These are phyloP conservation scores for Arachnopeziza araneosa DNA, from an alignment of 2,329 filamentous ascomycete species.

Conservation along the genomic window DNA sequence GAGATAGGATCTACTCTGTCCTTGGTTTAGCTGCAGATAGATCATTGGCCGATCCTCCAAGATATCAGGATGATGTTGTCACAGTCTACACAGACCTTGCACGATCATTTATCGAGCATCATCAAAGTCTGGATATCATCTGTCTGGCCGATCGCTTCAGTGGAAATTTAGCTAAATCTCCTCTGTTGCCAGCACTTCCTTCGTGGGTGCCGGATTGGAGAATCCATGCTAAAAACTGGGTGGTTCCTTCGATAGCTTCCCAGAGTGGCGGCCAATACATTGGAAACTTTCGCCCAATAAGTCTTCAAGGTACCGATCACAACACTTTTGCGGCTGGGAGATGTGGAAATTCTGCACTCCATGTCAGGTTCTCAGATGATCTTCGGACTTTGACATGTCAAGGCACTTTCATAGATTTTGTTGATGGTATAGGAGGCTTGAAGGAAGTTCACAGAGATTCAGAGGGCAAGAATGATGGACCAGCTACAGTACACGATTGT, in stretches of 20 bases:
- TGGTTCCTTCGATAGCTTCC: constrained; percentile 7
- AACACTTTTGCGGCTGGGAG: background rate
- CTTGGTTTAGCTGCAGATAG: constrained; percentile 8
- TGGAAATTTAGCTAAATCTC: background rate
- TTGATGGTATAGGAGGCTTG: constrained; percentile 12
- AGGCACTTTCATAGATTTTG: constrained; percentile 7
- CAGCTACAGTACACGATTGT: background rate
- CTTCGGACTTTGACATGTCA: constrained; percentile 2
- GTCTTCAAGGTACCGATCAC: background rate
- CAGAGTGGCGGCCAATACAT: constrained; percentile 5
- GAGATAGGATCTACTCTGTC: constrained; percentile 15
- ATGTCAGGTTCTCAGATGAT: constrained; percentile 3
- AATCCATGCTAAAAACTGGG: constrained; percentile 1
- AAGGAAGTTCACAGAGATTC: background rate
- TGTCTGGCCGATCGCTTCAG: constrained; percentile 7
- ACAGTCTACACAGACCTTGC: constrained; percentile 7
- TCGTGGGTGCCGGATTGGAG: constrained; percentile 18
- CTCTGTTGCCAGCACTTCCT: constrained; percentile 2
- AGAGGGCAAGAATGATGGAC: background rate
- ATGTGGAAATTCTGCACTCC: background rate
- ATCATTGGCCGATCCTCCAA: background rate
- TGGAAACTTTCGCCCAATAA: constrained; percentile 9
- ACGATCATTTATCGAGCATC: constrained; percentile 1
- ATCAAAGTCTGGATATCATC: constrained; percentile 12
- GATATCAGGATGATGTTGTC: constrained; percentile 6